These are phyloP conservation scores for Lathyrus aphaca DNA, from an alignment of 306 rosid species.

Conservation along the genomic window DNA sequence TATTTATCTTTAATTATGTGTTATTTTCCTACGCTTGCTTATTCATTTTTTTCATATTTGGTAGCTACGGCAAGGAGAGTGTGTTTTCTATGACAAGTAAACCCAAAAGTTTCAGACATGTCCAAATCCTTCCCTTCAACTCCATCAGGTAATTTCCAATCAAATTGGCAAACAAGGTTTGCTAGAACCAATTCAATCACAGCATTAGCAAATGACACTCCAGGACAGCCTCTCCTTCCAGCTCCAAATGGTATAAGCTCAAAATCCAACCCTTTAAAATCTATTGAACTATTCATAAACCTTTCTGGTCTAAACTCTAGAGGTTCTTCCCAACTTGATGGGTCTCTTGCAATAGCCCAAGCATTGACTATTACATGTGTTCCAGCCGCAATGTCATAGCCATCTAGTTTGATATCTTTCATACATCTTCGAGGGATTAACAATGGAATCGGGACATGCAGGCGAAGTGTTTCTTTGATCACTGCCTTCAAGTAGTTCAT, in stretches of 20 bases:
- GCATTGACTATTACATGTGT: not conserved
- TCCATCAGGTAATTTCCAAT: not conserved
- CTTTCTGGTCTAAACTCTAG: no score
- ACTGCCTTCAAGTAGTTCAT: constrained; percentile 39
- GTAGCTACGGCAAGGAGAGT: constrained; percentile 19
- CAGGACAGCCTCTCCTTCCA: not conserved
- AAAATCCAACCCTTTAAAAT: not conserved
- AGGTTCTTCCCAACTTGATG: no score
- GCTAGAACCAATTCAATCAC: not conserved
- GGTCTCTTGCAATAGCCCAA: no score
- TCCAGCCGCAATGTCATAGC: constrained; percentile 34
- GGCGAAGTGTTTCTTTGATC: constrained; percentile 35
- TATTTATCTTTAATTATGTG: no score
- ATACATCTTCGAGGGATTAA: constrained; percentile 14
- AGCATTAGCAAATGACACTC: not conserved
- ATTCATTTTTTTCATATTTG: not conserved
- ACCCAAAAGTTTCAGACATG: not conserved
- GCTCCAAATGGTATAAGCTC: not conserved
- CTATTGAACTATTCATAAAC: not conserved
- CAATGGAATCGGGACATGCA: constrained; percentile 1
- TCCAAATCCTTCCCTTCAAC: constrained; percentile 17
- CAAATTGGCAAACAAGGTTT: not conserved
- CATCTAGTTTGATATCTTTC: constrained; percentile 11
- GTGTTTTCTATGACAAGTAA: not conserved
- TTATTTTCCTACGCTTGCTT: not conserved